Percentiles rank a stretch among this genome's conserved stretches.
These are phyloP conservation scores for Dacryopinax spathularia DNA, from an alignment of 768 basidiomycete species.

Conservation along the genomic window DNA sequence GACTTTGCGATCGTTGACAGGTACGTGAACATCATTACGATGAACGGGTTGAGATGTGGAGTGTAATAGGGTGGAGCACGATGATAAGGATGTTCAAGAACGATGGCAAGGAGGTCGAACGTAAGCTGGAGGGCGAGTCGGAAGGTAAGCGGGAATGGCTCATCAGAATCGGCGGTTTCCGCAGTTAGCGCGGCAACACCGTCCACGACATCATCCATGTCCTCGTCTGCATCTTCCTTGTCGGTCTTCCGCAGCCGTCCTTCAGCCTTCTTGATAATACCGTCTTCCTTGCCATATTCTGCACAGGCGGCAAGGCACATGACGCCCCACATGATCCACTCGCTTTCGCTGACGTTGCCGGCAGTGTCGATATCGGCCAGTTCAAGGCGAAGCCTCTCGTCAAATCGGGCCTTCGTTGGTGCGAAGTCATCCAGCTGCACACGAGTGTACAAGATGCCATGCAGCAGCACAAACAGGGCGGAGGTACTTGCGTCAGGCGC, in stretches of 20 bases:
- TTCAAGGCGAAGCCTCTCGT: constrained; percentile 75
- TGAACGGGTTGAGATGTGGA: constrained; percentile 65
- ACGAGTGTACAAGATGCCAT: constrained; percentile 94
- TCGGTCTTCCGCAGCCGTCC: constrained; percentile 16
- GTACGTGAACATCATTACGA: constrained; percentile 78
- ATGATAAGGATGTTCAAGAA: constrained; percentile 49
- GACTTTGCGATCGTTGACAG: constrained; percentile 62
- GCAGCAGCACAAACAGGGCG: constrained; percentile 80
- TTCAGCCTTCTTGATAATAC: constrained; percentile 52
- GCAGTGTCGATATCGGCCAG: constrained; percentile 5
- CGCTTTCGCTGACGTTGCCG: constrained; percentile 52
- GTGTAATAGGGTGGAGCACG: constrained; percentile 41
- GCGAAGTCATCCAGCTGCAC: constrained; percentile 88
- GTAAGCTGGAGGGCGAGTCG: constrained; percentile 64
- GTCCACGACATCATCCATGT: constrained; percentile 7
- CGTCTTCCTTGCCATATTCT: constrained; percentile 71
- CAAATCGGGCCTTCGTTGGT: constrained; percentile 63
- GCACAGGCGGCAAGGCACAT: constrained; percentile 68
- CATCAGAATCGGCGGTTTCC: background rate
- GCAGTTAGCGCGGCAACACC: constrained; percentile 7
- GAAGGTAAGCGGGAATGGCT: constrained; percentile 50
- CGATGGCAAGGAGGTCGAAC: constrained; percentile 60
- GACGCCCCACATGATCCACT: constrained; percentile 95
- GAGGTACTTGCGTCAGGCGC: constrained; percentile 47
- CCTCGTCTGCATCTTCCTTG: constrained; percentile 8